Base-by-base conservation (phyloP, 345 rosid species). In the Eucalyptus sideroxylon region DNA sequence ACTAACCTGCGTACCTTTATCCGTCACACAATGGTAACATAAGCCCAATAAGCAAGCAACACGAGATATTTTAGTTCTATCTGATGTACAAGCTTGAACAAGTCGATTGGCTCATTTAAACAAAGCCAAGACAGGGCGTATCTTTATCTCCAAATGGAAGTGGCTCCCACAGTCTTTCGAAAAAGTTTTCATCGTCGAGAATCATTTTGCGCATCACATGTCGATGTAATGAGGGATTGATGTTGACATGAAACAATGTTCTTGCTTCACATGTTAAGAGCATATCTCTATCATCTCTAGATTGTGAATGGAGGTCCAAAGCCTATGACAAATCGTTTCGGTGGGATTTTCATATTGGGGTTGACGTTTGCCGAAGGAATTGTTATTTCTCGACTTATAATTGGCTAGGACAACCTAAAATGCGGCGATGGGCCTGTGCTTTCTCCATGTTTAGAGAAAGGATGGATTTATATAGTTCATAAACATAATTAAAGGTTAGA, bases 161-260 rank as follows among this genome's bases (percentile, higher is more conserved):
- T 90, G 50, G 86, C 49, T 90, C 87, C 88, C 87, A 47, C 62
- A 55, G n/a, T 44, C 34, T 90, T 55, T 44, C 11, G 50, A 40
- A 53, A 88, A 13, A 47, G 55, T 49, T 87, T 80, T 90, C 87
- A 88, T 87, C 31, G 8, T 50, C 50, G 37, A 89, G 91, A 90
- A 92, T 92, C 93, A 90, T 91, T 91, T 56, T 31, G 21, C 81
- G 90, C 92, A 91, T 91, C 86, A 56, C 37, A n/a, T 89, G 88
- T 88, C 86, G 80, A 69, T 62, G 69, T 59, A 72, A 89, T 86
- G 87, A 87, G 26, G 87, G 80, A 86, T 90, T 3, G 87, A 87
- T 87, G 85, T 87, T 50, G 91, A 91, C 90, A 56, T 90, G 89
- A 92, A 83, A 90, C 85, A 91, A 86, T 87, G 92, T 89, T 89